A percentile compares a stretch with the other conserved stretches of the same genome.
Evolutionary conservation across 2,329 filamentous ascomycete species (phyloP).

Genomic region (Onygena corvina): DNA sequence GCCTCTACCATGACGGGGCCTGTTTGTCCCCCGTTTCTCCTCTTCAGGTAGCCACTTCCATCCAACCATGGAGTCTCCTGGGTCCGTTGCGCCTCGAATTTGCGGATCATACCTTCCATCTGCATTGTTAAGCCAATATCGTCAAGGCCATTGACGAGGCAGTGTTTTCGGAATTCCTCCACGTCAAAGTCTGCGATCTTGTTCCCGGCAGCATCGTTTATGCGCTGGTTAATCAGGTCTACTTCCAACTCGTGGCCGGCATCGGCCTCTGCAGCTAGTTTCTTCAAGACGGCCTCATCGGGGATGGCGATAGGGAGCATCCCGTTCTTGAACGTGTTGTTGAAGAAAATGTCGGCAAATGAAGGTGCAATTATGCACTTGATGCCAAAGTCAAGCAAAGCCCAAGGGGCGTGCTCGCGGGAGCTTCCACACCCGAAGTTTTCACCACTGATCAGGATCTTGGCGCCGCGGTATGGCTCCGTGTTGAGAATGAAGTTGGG

Average conservation of each 20-base stretch:
- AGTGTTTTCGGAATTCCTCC: conserved; percentile 89
- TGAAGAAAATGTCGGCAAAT: conserved; percentile 91
- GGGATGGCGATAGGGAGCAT: conserved; percentile 79
- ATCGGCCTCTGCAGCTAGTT: conserved; percentile 62
- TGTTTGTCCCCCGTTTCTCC: conserved; percentile 22
- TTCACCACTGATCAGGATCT: conserved; percentile 81
- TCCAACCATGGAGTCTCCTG: conserved; percentile 81
- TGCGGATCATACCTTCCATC: conserved; percentile 74
- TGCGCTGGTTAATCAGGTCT: conserved; percentile 71
- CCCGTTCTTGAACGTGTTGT: conserved; percentile 99
- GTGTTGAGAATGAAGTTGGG: conserved; percentile 79
- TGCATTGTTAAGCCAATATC: conserved; percentile 94
- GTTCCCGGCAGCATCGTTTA: conserved; percentile 63
- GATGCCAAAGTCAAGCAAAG: conserved; percentile 91
- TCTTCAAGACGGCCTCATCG: conserved; percentile 53
- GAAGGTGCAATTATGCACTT: conserved; percentile 83
- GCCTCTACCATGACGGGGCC: conserved; percentile 53
- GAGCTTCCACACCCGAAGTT: conserved; percentile 95
- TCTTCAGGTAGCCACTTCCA: conserved; percentile 64
- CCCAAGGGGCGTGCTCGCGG: conserved; percentile 94
- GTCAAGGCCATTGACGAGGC: conserved; percentile 81
- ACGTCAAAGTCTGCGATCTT: conserved; percentile 71
- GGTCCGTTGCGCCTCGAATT: conserved; percentile 68
- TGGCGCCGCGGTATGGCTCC: conserved; percentile 68
- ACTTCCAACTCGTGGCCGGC: conserved; percentile 78